phyloP scores from a whole-genome alignment of 306 rosid genomes.

The Gleditsia sinensis region DNA sequence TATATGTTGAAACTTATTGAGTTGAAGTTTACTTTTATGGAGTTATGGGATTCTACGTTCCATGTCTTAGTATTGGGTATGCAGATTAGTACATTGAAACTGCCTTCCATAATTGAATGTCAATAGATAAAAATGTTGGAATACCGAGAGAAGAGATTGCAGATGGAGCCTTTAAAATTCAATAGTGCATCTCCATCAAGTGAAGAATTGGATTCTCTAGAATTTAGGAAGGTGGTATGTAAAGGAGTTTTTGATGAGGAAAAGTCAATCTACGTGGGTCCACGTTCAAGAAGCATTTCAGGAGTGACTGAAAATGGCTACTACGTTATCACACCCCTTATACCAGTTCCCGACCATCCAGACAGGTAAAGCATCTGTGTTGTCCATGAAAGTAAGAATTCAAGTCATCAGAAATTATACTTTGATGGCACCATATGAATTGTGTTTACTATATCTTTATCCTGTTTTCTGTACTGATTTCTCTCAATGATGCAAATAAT shows the following conservation, averaged over 20 bases:
- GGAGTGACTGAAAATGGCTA: conserved; percentile 96
- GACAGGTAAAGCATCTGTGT: conserved; percentile 57
- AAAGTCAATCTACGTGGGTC: conserved; percentile 81
- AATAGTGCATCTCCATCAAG: conserved; percentile 44
- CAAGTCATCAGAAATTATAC: background rate
- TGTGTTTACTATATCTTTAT: background rate
- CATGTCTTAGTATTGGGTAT: conserved; percentile 7
- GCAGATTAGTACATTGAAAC: conserved; percentile 21
- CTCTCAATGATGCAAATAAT: background rate
- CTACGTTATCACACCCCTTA: conserved; percentile 82
- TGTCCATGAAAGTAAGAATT: conserved; percentile 18
- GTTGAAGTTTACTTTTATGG: conserved; percentile 6
- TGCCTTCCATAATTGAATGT: conserved; percentile 10
- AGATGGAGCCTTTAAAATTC: conserved; percentile 69
- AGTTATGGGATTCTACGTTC: conserved; percentile 11
- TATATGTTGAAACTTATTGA: background rate
- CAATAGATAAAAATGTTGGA: conserved; percentile 73
- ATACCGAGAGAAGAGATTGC: conserved; percentile 72
- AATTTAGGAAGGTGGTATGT: conserved; percentile 76
- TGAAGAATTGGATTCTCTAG: conserved; percentile 62
- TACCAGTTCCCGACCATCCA: conserved; percentile 57
- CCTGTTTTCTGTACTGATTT: background rate
- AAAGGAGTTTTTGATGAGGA: conserved; percentile 78
- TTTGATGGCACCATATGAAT: background rate
- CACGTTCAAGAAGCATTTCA: conserved; percentile 97